These are phyloP conservation scores for Butyriboletus loyo DNA, from an alignment of 768 basidiomycete genomes.

Conservation along the genomic window DNA sequence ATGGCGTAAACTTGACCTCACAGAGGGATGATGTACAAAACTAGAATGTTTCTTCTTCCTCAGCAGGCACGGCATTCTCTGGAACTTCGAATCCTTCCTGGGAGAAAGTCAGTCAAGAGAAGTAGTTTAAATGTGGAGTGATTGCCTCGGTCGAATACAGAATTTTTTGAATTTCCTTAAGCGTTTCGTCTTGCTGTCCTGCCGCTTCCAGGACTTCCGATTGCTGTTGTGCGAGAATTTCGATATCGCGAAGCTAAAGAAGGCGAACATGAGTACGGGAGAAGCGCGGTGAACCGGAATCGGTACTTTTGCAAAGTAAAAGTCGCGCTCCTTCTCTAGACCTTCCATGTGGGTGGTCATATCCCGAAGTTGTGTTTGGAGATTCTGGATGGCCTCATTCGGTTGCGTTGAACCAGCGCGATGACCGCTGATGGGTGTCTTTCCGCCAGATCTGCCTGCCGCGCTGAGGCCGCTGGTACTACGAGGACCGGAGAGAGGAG, in stretches of 20 bases:
- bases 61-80: conserved; percentile 49
- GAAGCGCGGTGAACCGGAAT: conserved; percentile 2
- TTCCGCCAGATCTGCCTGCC: conserved; percentile 55
- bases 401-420: conserved; percentile 64
- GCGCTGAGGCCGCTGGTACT: conserved; percentile 37
- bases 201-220: conserved; percentile 57
- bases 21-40: conserved; percentile 14
- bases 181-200: conserved; percentile 54
- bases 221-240: conserved; percentile 86
- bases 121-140: conserved; percentile 17
- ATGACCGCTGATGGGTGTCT: conserved; percentile 69
- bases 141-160: conserved; percentile 90
- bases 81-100: conserved; percentile 96
- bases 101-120: conserved; percentile 8
- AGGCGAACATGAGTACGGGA: background rate
- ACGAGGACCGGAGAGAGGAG: conserved; percentile 51
- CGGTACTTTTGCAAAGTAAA: conserved; percentile 95
- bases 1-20: conserved; percentile 7
- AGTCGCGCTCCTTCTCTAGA: conserved; percentile 95
- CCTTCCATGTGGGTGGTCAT: conserved; percentile 80
- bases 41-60: conserved; percentile 83
- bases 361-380: conserved; percentile 80
- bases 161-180: conserved; percentile 86
- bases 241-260: conserved; percentile 88
- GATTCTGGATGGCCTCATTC: conserved; percentile 60